Evolutionary conservation across 768 basidiomycete species (phyloP).

Genomic region (Termitomyces sp.): DNA sequence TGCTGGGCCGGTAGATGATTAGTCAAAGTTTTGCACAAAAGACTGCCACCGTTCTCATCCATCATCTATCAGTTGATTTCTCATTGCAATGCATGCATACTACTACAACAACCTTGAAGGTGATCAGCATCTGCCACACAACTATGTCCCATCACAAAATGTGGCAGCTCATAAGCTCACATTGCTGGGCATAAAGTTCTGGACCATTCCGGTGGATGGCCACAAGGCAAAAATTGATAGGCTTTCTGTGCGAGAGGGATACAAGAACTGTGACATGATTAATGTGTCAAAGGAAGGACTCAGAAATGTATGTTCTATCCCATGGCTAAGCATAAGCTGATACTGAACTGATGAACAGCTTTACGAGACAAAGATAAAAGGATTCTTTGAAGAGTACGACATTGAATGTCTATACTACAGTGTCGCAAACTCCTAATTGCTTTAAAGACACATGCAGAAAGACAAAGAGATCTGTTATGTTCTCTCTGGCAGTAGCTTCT

Average conservation of each 20-base stretch:
- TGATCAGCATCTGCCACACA: slow-evolving; percentile 79
- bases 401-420: background rate
- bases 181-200: slow-evolving; percentile 58
- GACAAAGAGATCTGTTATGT: slow-evolving; percentile 95
- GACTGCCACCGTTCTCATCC: background rate
- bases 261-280: slow-evolving; percentile 82
- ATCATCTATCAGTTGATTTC: background rate
- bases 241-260: slow-evolving; percentile 62
- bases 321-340: background rate
- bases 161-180: slow-evolving; percentile 46
- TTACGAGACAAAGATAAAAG: slow-evolving; percentile 79
- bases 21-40: background rate
- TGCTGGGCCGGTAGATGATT: background rate
- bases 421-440: background rate
- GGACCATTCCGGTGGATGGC: slow-evolving; percentile 59
- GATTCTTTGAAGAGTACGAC: slow-evolving; percentile 77
- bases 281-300: slow-evolving; percentile 74
- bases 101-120: slow-evolving; percentile 70
- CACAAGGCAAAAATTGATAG: slow-evolving; percentile 52
- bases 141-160: slow-evolving; percentile 53
- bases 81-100: slow-evolving; percentile 57
- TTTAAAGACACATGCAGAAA: slow-evolving; percentile 81
- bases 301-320: slow-evolving; percentile 51
- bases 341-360: slow-evolving; percentile 17
- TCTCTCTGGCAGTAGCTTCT: slow-evolving; percentile 83